Conservation (phyloP, 2,329 filamentous ascomycete species). For the Alternaria viburni region DNA sequence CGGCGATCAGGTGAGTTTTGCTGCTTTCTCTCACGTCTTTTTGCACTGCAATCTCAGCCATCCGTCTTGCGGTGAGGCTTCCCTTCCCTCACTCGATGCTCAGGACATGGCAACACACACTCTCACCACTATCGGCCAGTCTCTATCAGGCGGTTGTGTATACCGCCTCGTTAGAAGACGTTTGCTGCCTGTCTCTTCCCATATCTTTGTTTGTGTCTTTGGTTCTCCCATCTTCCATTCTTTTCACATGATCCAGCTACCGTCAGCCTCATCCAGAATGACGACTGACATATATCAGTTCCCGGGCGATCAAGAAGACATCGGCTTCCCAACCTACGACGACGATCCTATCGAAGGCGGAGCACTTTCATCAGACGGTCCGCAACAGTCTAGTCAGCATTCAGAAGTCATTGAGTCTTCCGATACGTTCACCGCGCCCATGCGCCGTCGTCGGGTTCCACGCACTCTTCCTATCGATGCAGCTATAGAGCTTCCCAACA, state of each 20-base stretch:
- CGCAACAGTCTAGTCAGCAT: slow-evolving; percentile 16
- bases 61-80: background rate
- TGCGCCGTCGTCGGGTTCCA: slow-evolving; percentile 45
- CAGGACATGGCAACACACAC: slow-evolving; percentile 2
- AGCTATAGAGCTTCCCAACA: slow-evolving; percentile 60
- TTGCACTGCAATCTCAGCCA: background rate
- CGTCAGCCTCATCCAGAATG: background rate
- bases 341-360: slow-evolving; percentile 44
- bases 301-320: slow-evolving; percentile 33
- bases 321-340: slow-evolving; percentile 42
- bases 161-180: no score
- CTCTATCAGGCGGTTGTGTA: background rate
- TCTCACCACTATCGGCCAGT: background rate
- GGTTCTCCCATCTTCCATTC: background rate
- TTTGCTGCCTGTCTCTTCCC: background rate
- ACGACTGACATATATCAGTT: slow-evolving; percentile 29
- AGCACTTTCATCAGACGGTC: slow-evolving; percentile 25
- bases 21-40: slow-evolving; percentile 10
- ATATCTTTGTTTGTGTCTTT: background rate
- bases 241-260: no score
- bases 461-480: slow-evolving; percentile 57
- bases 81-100: background rate
- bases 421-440: slow-evolving; percentile 48
- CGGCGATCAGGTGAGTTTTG: slow-evolving; percentile 46
- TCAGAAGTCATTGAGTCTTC: slow-evolving; percentile 44